A percentile compares a stretch with the other conserved stretches of the same genome.
Conservation (phyloP, 192 early-diverging fungal genomes). For the Backusella tarrabulga region DNA sequence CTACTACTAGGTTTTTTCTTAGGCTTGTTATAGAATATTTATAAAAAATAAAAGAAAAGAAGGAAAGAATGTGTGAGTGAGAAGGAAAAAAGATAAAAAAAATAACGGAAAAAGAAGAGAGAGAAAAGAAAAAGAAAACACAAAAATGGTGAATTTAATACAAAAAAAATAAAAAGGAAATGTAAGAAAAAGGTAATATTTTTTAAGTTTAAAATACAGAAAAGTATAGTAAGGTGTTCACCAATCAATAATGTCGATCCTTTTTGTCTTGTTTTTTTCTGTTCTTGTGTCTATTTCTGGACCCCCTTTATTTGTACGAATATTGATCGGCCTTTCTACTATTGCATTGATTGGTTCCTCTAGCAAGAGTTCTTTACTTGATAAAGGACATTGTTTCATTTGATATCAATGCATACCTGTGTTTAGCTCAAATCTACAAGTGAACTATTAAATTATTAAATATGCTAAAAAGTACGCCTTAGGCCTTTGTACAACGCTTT, state of each 20-base stretch:
- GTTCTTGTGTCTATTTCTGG: neutral
- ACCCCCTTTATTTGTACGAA: neutral
- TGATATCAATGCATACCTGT: neutral
- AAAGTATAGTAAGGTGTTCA: neutral
- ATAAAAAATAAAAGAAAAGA: neutral
- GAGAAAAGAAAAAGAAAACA: neutral
- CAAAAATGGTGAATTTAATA: neutral
- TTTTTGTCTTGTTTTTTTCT: neutral
- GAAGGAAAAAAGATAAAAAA: neutral
- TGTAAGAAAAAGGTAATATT: neutral
- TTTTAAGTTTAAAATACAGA: slow-evolving; percentile 3
- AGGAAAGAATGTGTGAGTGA: neutral
- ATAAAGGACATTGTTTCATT: neutral
- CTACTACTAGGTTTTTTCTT: neutral
- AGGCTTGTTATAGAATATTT: neutral
- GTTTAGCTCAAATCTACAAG: neutral
- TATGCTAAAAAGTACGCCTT: neutral
- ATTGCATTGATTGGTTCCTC: slow-evolving; percentile 10
- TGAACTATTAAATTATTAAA: neutral
- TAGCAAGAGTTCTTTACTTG: neutral
- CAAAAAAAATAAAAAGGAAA: neutral
- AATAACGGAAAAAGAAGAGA: neutral
- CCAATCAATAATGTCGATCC: neutral
- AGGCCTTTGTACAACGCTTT: neutral
- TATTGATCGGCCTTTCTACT: slow-evolving; percentile 18